Evolutionary conservation across 2,329 filamentous ascomycete species (phyloP), one percentile per base, ranked within the genome.

Genomic region (Penicillium sp.): DNA sequence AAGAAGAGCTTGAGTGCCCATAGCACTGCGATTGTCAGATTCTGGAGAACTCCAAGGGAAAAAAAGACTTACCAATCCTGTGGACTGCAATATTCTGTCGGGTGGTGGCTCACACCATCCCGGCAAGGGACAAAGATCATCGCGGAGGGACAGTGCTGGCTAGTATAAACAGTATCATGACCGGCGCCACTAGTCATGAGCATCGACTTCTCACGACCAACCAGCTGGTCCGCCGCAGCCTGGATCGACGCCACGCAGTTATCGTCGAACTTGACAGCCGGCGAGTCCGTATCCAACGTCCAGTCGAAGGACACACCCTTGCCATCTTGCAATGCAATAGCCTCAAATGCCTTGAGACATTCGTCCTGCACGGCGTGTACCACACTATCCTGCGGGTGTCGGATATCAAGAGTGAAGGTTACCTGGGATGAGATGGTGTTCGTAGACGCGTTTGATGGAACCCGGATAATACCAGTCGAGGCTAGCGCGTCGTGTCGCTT

Each of bases 371-470:
- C 73, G 5, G 68, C 64, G 3, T 76, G 69, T 1, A 86, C 74
- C 1, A 72, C 76, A 10, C 66, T 66, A 61, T 85, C 77, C 5
- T 73, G 67, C 13, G 71, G 75, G 3, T 79, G 75, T 15, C 84
- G 77, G 45, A 87, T 78, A 57, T 87, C 84, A 6, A 87, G 73
- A 8, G 76, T 80, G 62, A 87, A 85, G 15, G 72, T 70, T 6
- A 85, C 83, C 35, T 71, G 67, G 2, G 81, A 81, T 0, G 83
- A 80, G 2, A 87, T 78, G 0, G 83, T 87, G 63, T 87, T 87
- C 1, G 81, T 84, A 40, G 76, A 80, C 2, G 82, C 82, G 0
- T 64, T 66, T 0, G 82, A 81, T 21, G 72, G 75, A 7, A 83
- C 67, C 12, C 72, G 80, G 39, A 87, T 63, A 38, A 87, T 83